Percentiles rank a stretch among this genome's conserved stretches.
These are phyloP conservation scores for Herpotrichia juniperi DNA, from an alignment of 2,329 filamentous ascomycete species.

Conservation along the genomic window DNA sequence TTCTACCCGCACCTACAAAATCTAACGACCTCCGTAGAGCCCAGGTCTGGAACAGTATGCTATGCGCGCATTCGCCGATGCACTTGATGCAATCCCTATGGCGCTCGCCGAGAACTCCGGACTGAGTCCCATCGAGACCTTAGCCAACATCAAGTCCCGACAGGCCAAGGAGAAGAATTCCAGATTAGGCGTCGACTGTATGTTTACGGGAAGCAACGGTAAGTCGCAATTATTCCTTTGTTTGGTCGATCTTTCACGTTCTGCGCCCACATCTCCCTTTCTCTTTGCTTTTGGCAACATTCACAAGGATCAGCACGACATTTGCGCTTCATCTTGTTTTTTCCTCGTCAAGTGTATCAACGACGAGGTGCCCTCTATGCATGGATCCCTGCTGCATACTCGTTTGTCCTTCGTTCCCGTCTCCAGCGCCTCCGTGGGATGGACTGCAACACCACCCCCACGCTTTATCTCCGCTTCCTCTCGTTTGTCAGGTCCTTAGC, in stretches of 20 bases:
- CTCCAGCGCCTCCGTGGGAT: conserved; percentile 26
- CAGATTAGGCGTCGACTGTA: conserved; percentile 93
- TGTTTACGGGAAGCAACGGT: conserved; percentile 90
- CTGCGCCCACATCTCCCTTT: conserved; percentile 10
- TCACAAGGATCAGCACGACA: conserved; percentile 11
- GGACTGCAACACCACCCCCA: conserved; percentile 25
- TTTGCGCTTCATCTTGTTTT: conserved; percentile 11
- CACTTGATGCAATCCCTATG: conserved; percentile 92
- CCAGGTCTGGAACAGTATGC: conserved; percentile 98
- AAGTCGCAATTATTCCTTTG: conserved; percentile 38
- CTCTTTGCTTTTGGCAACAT: conserved; percentile 2
- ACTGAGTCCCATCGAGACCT: conserved; percentile 91
- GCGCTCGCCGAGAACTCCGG: conserved; percentile 97
- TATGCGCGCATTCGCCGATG: conserved; percentile 97
- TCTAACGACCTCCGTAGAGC: conserved; percentile 58
- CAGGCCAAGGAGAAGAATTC: conserved; percentile 86
- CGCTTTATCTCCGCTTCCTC: conserved; percentile 21
- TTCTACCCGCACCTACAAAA: background rate
- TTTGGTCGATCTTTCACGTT: conserved; percentile 8
- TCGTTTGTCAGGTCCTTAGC: conserved; percentile 20
- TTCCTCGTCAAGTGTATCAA: conserved; percentile 14
- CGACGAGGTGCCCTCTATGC: conserved; percentile 13
- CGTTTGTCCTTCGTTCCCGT: conserved; percentile 11
- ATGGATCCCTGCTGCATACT: conserved; percentile 26
- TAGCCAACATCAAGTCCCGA: conserved; percentile 93